Evolutionary conservation across 108 stramenopile species (phyloP).

Genomic region (Discostella pseudostelligera): DNA sequence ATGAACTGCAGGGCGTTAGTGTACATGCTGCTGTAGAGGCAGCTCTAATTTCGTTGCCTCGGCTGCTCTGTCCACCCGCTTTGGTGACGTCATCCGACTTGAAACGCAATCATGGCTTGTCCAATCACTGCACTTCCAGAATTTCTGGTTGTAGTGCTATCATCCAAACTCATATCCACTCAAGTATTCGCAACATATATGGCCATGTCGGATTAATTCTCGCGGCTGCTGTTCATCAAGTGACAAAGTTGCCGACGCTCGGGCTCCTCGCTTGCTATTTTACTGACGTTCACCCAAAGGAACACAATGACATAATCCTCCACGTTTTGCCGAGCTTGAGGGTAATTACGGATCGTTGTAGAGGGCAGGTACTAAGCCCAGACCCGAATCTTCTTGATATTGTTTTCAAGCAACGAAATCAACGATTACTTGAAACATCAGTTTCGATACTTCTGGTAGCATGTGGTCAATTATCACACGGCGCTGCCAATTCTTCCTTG

Average conservation of each 20-base stretch:
- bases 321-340: slow-evolving; percentile 13
- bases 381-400: slow-evolving; percentile 9
- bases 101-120: slow-evolving; percentile 4
- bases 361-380: slow-evolving; percentile 10
- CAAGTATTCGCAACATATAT: slow-evolving; percentile 15
- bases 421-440: slow-evolving; percentile 16
- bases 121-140: slow-evolving; percentile 10
- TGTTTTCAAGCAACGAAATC: slow-evolving; percentile 18
- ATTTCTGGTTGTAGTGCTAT: slow-evolving; percentile 23
- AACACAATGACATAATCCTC: neutral
- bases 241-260: slow-evolving; percentile 11
- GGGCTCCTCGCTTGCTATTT: slow-evolving; percentile 22
- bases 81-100: slow-evolving; percentile 3
- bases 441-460: slow-evolving; percentile 14
- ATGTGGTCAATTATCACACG: slow-evolving; percentile 14
- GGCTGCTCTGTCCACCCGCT: slow-evolving; percentile 44
- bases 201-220: slow-evolving; percentile 17
- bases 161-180: slow-evolving; percentile 22
- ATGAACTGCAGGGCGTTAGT: slow-evolving; percentile 20
- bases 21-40: slow-evolving; percentile 44
- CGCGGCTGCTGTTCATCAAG: neutral
- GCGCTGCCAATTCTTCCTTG: neutral
- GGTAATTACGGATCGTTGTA: slow-evolving; percentile 19
- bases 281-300: slow-evolving; percentile 11
- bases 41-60: slow-evolving; percentile 44